These are phyloP conservation scores for Nakazawaea pomicola DNA, from an alignment of 805 yeast species.

Conservation along the genomic window DNA sequence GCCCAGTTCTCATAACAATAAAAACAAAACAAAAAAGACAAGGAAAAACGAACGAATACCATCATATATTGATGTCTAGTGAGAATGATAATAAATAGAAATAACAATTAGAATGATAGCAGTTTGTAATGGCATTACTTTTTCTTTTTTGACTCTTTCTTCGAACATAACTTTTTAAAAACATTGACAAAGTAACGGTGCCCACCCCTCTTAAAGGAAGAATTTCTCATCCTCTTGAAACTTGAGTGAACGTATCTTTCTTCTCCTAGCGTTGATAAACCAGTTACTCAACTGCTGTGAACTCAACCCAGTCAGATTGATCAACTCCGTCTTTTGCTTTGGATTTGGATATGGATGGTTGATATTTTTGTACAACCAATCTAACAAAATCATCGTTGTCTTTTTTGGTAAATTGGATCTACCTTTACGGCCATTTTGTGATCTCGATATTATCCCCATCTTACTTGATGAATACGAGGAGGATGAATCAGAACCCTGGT, in stretches of 20 bases:
- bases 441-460: conserved; percentile 11
- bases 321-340: conserved; percentile 50
- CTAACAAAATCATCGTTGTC: conserved; percentile 46
- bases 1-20: no score
- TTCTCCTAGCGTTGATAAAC: conserved; percentile 59
- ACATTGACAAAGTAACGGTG: no score
- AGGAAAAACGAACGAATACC: no score
- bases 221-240: conserved; percentile 11
- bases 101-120: no score
- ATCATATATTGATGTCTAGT: no score
- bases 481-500: conserved; percentile 6
- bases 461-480: conserved; percentile 5
- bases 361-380: conserved; percentile 51
- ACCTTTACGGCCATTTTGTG: conserved; percentile 22
- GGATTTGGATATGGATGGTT: conserved; percentile 59
- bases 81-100: no score
- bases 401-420: conserved; percentile 57
- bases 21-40: no score
- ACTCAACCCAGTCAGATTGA: conserved; percentile 49
- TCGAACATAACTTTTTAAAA: no score
- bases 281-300: conserved; percentile 57
- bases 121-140: no score
- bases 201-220: not conserved
- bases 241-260: conserved; percentile 38
- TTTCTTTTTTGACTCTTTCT: no score